phyloP scores from a whole-genome alignment of 2,329 filamentous ascomycete species.

The Lecanicillium sp. region DNA sequence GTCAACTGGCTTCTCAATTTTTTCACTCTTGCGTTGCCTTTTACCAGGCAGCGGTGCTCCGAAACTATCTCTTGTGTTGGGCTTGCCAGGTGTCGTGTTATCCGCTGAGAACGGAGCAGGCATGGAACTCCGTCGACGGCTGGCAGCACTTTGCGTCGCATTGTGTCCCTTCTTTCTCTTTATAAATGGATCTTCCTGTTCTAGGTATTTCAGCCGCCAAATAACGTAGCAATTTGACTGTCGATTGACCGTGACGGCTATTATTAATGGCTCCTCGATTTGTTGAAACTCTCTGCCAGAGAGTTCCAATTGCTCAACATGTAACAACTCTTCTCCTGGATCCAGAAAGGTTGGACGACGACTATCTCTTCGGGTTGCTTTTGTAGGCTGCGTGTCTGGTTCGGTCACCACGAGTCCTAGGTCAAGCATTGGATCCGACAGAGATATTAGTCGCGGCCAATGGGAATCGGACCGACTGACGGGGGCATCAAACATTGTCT shows the following conservation, averaged over 20 bases:
- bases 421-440: conserved; percentile 80
- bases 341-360: conserved; percentile 54
- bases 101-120: conserved; percentile 63
- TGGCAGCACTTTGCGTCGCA: conserved; percentile 37
- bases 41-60: conserved; percentile 49
- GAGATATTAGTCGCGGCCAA: conserved; percentile 69
- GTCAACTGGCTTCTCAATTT: conserved; percentile 45
- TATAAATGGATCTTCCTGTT: conserved; percentile 52
- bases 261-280: conserved; percentile 47
- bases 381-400: conserved; percentile 30
- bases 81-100: conserved; percentile 65
- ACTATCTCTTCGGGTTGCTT: conserved; percentile 23
- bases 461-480: conserved; percentile 46
- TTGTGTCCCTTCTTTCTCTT: conserved; percentile 36
- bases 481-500: conserved; percentile 49
- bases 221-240: conserved; percentile 71
- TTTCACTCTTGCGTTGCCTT: conserved; percentile 43
- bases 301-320: conserved; percentile 62
- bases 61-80: conserved; percentile 69
- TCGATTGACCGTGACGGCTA: conserved; percentile 75
- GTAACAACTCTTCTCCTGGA: conserved; percentile 72
- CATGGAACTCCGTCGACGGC: conserved; percentile 55
- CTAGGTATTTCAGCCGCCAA: conserved; percentile 74
- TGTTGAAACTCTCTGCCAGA: conserved; percentile 29
- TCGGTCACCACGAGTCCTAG: conserved; percentile 71